Evolutionary conservation across 2,329 filamentous ascomycete genomes (phyloP).

Genomic region (Sclerotinia glacialis): DNA sequence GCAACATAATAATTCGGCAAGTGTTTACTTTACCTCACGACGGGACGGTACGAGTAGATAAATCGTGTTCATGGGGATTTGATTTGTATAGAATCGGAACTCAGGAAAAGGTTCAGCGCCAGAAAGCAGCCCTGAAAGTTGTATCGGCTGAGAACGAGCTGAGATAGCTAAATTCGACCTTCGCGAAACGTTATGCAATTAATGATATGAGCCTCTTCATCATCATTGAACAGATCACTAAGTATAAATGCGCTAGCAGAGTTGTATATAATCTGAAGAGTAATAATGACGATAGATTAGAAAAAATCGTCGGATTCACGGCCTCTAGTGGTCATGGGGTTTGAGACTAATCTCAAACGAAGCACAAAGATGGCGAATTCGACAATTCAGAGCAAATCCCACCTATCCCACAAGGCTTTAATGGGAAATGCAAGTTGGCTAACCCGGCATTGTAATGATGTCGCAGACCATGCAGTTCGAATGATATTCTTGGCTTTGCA

Average conservation of each 20-base stretch:
- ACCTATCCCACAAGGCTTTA: not conserved
- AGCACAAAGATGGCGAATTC: not conserved
- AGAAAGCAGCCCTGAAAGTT: not conserved
- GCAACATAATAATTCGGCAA: not conserved
- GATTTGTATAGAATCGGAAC: not conserved
- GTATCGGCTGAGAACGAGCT: not conserved
- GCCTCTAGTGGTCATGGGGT: not conserved
- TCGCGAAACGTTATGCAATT: not conserved
- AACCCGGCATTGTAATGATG: not conserved
- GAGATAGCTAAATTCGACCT: not conserved
- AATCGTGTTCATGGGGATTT: not conserved
- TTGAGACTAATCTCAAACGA: not conserved
- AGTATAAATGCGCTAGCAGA: not conserved
- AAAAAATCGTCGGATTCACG: not conserved
- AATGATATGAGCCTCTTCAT: not conserved
- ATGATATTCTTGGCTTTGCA: too few relatives aligned
- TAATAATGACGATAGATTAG: not conserved
- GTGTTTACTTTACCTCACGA: not conserved
- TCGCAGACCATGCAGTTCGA: not conserved
- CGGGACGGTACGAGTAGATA: not conserved
- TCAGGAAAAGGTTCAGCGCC: not conserved
- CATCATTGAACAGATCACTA: not conserved
- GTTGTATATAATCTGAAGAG: not conserved
- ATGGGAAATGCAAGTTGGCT: not conserved
- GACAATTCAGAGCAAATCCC: not conserved